Evolutionary conservation across 1,284 basidiomycete species (phyloP).

Genomic region (Trichosporon inkin): DNA sequence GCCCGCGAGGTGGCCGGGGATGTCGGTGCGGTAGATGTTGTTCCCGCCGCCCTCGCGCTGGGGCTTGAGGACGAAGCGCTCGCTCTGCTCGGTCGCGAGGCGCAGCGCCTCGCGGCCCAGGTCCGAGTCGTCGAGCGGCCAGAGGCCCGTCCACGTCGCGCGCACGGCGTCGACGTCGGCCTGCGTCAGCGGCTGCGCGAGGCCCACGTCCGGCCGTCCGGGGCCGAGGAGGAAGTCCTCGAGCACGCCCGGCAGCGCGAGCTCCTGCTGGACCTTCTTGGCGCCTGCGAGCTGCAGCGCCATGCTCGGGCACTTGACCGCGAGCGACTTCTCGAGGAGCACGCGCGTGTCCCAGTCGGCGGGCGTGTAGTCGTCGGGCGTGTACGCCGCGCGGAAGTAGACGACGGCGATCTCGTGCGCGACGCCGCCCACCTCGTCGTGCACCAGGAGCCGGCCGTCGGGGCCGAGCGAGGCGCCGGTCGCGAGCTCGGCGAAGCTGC

Average conservation of each 20-base stretch:
- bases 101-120: slow-evolving; percentile 54
- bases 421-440: slow-evolving; percentile 40
- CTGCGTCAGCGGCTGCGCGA: slow-evolving; percentile 47
- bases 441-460: slow-evolving; percentile 52
- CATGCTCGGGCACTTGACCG: slow-evolving; percentile 91
- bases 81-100: slow-evolving; percentile 57
- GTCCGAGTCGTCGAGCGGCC: slow-evolving; percentile 54
- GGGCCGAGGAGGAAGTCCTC: slow-evolving; percentile 61
- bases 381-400: slow-evolving; percentile 86
- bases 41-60: slow-evolving; percentile 97
- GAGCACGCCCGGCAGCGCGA: slow-evolving; percentile 68
- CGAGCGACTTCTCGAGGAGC: slow-evolving; percentile 68
- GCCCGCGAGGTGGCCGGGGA: slow-evolving; percentile 67
- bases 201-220: slow-evolving; percentile 45
- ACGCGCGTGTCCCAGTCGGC: slow-evolving; percentile 66
- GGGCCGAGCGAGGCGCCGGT: slow-evolving; percentile 55
- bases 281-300: slow-evolving; percentile 89
- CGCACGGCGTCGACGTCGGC: slow-evolving; percentile 57
- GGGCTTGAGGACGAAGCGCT: slow-evolving; percentile 81
- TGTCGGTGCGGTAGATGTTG: slow-evolving; percentile 83
- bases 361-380: slow-evolving; percentile 72
- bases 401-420: slow-evolving; percentile 69
- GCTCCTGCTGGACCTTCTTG: slow-evolving; percentile 92
- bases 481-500: slow-evolving; percentile 67
- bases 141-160: slow-evolving; percentile 74